A percentile compares a stretch with the other conserved stretches of the same genome.
These are phyloP conservation scores for Coelastrella sp. DNA, from an alignment of 139 green algal genomes.

Conservation along the genomic window DNA sequence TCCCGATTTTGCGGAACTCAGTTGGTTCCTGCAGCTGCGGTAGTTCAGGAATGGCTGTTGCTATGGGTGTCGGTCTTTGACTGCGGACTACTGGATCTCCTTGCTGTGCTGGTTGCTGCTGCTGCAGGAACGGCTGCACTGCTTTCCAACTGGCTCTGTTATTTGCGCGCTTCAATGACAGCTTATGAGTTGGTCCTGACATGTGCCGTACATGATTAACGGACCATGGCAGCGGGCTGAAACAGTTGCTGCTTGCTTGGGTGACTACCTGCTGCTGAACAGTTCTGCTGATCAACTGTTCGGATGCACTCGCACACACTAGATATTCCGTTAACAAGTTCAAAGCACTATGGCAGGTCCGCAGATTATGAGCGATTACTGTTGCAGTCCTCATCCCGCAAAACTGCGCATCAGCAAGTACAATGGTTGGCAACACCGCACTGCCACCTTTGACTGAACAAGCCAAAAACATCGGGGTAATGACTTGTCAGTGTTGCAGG, in stretches of 20 bases:
- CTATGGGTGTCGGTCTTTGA: slow-evolving; percentile 13
- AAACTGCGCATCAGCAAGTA: too few species aligned
- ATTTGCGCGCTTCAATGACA: slow-evolving; percentile 55
- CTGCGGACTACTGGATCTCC: not conserved
- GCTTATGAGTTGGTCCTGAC: slow-evolving; percentile 36
- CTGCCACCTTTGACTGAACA: too few species aligned
- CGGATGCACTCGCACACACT: too few species aligned
- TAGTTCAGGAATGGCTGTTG: slow-evolving; percentile 55
- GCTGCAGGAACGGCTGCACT: slow-evolving; percentile 46
- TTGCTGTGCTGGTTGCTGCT: slow-evolving; percentile 3
- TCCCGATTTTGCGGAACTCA: slow-evolving; percentile 46
- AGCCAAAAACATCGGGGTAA: too few species aligned
- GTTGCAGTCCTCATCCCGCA: too few species aligned
- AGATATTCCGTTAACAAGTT: too few species aligned
- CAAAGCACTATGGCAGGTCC: too few species aligned
- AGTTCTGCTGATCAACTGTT: too few species aligned
- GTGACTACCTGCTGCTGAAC: too few species aligned
- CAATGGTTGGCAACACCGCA: too few species aligned
- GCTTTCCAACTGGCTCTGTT: slow-evolving; percentile 53
- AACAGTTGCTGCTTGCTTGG: not conserved
- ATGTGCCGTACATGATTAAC: not conserved
- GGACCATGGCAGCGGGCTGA: not conserved
- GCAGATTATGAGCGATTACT: too few species aligned
- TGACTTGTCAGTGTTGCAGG: too few species aligned
- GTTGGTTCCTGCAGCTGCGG: slow-evolving; percentile 41